phyloP scores from a whole-genome alignment of 139 green algal species.

The Chlamydomonas sphaeroides region DNA sequence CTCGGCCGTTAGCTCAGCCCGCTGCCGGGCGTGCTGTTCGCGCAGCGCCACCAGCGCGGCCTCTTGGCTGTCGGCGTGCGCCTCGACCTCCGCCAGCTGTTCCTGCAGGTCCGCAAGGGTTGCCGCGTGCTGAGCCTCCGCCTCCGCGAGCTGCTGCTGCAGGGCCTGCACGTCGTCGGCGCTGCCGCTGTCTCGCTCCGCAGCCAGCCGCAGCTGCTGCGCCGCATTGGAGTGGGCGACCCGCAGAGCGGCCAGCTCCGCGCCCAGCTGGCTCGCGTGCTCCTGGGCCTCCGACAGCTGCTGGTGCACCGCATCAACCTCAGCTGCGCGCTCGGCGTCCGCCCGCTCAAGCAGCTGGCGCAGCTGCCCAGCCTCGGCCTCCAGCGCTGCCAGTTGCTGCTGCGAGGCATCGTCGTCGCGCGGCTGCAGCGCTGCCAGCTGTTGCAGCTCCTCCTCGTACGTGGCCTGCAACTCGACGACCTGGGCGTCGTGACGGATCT shows the following conservation, averaged over 20 bases:
- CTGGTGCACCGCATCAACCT: not conserved
- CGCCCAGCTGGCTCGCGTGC: not conserved
- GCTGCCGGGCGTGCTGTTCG: not conserved
- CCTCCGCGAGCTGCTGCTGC: not conserved
- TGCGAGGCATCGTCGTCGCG: no score
- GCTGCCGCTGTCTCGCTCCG: no score
- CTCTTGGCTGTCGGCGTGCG: not conserved
- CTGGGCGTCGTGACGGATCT: not conserved
- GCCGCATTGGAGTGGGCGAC: not conserved
- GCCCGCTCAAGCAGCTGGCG: not conserved
- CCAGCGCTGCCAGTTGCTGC: not conserved
- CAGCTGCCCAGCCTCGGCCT: no score
- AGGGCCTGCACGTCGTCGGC: no score
- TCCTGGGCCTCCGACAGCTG: not conserved
- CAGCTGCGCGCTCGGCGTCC: not conserved
- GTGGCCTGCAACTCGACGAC: not conserved
- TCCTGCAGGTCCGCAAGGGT: not conserved
- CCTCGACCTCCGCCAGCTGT: not conserved
- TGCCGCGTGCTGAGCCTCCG: not conserved
- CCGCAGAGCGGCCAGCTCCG: not conserved
- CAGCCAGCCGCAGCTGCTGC: not conserved
- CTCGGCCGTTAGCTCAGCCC: not conserved
- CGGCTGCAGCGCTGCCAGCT: no score
- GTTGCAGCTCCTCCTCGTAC: not conserved
- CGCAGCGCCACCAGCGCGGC: not conserved